phyloP scores from a whole-genome alignment of 148 eudicot species.

The Hydrangea macrophylla region DNA sequence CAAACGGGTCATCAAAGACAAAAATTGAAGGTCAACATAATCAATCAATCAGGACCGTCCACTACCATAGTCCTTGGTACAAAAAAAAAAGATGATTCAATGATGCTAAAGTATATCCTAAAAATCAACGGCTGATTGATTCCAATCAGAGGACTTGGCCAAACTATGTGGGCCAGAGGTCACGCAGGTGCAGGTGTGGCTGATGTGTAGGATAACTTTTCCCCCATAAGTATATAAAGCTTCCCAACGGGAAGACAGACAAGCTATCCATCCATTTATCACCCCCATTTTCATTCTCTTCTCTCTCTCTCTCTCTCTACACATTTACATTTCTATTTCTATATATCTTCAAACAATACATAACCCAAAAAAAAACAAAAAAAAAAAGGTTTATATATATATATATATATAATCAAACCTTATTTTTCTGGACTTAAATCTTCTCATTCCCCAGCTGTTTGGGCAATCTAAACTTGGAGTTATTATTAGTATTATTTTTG shows the following conservation, averaged over 20 bases:
- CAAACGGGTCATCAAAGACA: no score
- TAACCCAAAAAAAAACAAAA: background rate
- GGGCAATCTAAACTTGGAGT: constrained; percentile 8
- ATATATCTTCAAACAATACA: background rate
- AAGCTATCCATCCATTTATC: constrained; percentile 14
- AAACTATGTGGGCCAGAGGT: background rate
- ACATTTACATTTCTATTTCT: constrained; percentile 9
- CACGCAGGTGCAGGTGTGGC: background rate
- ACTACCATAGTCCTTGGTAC: no score
- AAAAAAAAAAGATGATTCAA: no score
- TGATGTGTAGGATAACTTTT: background rate
- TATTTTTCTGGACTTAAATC: constrained; percentile 12
- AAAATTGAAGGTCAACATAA: no score
- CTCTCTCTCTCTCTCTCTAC: background rate
- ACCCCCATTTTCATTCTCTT: constrained; percentile 11
- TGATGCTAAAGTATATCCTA: no score
- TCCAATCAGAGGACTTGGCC: background rate
- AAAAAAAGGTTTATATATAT: background rate
- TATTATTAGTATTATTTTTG: background rate
- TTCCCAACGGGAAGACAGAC: background rate
- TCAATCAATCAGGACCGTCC: no score
- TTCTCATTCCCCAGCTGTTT: constrained; percentile 18
- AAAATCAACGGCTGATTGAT: constrained; percentile 3
- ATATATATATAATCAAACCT: background rate
- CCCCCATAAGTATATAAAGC: constrained; percentile 1